Evolutionary conservation across 768 basidiomycete genomes (phyloP), one percentile per base, ranked within the genome.

Genomic region (Pseudohyphozyma bogoriensis): DNA sequence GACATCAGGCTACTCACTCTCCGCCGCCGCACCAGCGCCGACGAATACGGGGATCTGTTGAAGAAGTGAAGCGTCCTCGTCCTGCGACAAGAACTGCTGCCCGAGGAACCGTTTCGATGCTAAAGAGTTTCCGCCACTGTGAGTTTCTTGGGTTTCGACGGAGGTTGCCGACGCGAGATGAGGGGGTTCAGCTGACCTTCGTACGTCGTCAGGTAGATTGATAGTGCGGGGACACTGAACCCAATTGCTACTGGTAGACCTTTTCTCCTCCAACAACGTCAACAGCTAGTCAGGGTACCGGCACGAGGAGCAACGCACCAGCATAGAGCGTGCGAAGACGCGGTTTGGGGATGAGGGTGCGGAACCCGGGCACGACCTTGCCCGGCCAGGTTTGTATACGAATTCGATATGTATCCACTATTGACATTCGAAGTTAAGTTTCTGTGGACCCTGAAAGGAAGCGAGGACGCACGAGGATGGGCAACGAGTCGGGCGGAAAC

Each of bases 381-480:
- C 66, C 64, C 0, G 64, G 63, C 36, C 55, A 49, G 11, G 68
- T 69, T 37, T 69, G 68, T 10, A 69, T 56, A 28, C 66, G 44
- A 12, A 69, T 66, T 15, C 68, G 37, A 2, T 65, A 16, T 12
- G 68, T 69, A 36, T 69, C 68, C 36, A 69, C 68, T 69, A 49
- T 18, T 29, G 15, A 0, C 13, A 3, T 1, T 3, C 0, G 3
- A 10, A 7, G 8, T 64, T 45, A 51, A 36, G 45, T 51, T 0
- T 13, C 13, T 2, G 45, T 2, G 12, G 16, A 32, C 7, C 12
- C 32, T 8, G 11, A n/a, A 13, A 26, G 24, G 52, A 28, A 37
- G 44, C 26, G 16, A 26, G 6, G 28, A 53, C 60, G 37, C 22
- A 69, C 68, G 58, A 54, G 68, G 68, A 59, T 69, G 68, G 28